Evolutionary conservation across 768 basidiomycete species (phyloP).

Genomic region (Lentinula raphanica): DNA sequence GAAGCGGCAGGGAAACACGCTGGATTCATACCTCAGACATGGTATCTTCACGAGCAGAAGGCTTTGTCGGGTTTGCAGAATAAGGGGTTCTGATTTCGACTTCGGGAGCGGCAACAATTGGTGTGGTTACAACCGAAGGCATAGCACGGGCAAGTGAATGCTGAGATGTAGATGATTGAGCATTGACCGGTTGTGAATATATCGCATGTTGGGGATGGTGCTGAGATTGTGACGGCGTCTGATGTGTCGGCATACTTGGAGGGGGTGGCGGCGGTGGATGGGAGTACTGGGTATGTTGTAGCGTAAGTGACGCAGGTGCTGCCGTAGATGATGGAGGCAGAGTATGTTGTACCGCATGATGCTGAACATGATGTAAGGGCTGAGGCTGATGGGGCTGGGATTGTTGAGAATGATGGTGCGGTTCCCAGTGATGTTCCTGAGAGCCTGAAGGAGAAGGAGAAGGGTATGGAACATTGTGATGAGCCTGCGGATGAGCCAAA

Average conservation of each 20-base stretch:
- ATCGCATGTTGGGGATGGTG: constrained; percentile 17
- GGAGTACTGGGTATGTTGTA: constrained; percentile 12
- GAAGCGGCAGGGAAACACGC: constrained; percentile 34
- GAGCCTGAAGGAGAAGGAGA: constrained; percentile 36
- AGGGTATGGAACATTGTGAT: constrained; percentile 38
- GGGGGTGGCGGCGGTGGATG: constrained; percentile 13
- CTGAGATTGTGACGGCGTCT: constrained; percentile 18
- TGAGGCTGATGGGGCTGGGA: constrained; percentile 25
- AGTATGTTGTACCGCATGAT: constrained; percentile 24
- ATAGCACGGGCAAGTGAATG: neutral
- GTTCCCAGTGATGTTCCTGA: constrained; percentile 22
- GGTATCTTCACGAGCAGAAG: constrained; percentile 29
- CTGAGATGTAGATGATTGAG: constrained; percentile 12
- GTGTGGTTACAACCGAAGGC: constrained; percentile 10
- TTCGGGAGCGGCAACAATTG: constrained; percentile 39
- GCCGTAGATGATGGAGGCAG: constrained; percentile 12
- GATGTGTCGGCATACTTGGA: constrained; percentile 15
- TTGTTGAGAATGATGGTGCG: constrained; percentile 30
- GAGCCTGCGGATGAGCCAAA: constrained; percentile 22
- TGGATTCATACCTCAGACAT: constrained; percentile 37
- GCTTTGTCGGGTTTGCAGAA: constrained; percentile 27
- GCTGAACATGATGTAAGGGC: constrained; percentile 22
- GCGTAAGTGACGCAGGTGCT: neutral
- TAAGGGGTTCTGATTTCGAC: constrained; percentile 35
- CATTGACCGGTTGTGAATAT: constrained; percentile 6